Conservation (phyloP, 2,329 filamentous ascomycete genomes). For the Fusarium stilboides region DNA sequence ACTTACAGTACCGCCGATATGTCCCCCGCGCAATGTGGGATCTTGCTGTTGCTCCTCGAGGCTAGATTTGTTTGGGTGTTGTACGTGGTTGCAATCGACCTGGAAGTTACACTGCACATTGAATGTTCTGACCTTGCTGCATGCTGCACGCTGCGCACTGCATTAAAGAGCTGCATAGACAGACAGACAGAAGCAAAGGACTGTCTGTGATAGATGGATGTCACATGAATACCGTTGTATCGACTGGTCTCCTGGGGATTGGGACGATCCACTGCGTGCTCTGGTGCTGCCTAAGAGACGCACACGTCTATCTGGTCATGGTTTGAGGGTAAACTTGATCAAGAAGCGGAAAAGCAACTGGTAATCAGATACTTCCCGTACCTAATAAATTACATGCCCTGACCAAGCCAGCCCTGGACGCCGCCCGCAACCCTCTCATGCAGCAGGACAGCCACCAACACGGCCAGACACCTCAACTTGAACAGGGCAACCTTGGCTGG, state of each 20-base stretch:
- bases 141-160: slow-evolving; percentile 18
- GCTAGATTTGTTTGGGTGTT: slow-evolving; percentile 6
- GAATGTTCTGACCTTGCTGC: slow-evolving; percentile 12
- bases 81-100: slow-evolving; percentile 16
- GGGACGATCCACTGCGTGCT: neutral
- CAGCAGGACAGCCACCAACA: neutral
- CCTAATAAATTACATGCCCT: neutral
- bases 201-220: neutral
- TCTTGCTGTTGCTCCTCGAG: slow-evolving; percentile 18
- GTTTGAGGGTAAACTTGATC: no score
- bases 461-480: neutral
- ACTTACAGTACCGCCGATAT: slow-evolving; percentile 12
- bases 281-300: neutral
- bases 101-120: slow-evolving; percentile 26
- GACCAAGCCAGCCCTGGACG: neutral
- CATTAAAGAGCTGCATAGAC: slow-evolving; percentile 1
- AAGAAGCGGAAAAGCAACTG: neutral
- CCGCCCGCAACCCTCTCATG: neutral
- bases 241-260: neutral
- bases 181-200: neutral
- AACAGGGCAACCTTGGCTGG: neutral
- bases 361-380: neutral
- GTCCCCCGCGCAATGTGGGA: slow-evolving; percentile 15
- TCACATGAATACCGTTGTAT: neutral
- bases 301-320: no score